Evolutionary conservation across 164 flowering plant genomes (phyloP).

Genomic region (Stephania japonica): DNA sequence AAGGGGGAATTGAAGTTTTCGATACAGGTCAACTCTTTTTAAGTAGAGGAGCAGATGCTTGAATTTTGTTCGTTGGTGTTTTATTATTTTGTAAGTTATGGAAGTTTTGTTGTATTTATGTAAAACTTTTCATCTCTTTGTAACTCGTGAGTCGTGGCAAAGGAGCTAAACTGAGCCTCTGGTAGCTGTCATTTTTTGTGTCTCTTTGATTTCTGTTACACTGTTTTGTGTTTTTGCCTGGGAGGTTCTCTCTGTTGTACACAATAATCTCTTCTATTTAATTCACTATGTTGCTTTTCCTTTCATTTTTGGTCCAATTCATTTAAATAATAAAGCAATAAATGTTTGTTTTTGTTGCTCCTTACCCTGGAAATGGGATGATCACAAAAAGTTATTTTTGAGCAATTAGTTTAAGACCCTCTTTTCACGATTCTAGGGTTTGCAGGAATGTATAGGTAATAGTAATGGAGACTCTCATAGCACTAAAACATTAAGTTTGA

Average conservation of each 20-base stretch:
- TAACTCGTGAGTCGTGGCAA: background rate
- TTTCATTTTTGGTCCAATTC: background rate
- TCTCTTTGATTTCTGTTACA: background rate
- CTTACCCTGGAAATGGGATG: background rate
- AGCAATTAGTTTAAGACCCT: no score
- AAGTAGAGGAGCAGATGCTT: background rate
- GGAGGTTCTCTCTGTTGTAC: background rate
- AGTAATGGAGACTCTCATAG: no score
- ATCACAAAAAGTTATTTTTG: background rate
- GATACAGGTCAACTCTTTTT: background rate
- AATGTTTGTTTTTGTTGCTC: background rate
- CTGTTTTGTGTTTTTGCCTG: background rate
- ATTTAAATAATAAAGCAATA: background rate
- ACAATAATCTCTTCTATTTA: background rate
- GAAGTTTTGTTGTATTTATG: background rate
- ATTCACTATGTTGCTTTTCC: background rate
- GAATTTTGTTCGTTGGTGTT: background rate
- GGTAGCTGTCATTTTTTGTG: background rate
- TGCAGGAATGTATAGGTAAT: background rate
- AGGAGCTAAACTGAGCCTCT: background rate
- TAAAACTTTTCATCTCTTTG: background rate
- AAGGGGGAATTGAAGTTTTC: slow-evolving; percentile 8
- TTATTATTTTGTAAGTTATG: slow-evolving; percentile 4
- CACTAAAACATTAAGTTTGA: no score
- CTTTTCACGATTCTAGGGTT: background rate